Conservation (phyloP, 2,329 filamentous ascomycete genomes). For the Fusarium dlaminii region DNA sequence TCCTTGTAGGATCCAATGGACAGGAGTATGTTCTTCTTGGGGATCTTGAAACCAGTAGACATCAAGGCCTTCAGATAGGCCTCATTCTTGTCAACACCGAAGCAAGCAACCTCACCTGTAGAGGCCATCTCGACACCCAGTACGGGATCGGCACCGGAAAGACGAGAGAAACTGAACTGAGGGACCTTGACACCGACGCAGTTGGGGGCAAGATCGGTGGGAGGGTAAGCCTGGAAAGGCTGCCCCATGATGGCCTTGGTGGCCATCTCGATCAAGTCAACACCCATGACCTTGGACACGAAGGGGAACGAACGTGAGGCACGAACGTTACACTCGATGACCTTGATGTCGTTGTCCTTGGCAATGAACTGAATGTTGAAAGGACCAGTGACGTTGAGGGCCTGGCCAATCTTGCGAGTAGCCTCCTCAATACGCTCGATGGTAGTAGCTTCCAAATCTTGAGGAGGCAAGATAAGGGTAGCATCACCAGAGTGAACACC, state of each 20-base stretch:
- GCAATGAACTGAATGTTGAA: constrained; percentile 99
- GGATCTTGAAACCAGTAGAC: constrained; percentile 95
- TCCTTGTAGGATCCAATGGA: constrained; percentile 98
- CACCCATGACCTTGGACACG: constrained; percentile 97
- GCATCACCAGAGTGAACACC: constrained; percentile 99
- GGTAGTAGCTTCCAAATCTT: constrained; percentile 90
- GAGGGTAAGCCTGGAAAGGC: constrained; percentile 84
- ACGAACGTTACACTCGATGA: constrained; percentile 98
- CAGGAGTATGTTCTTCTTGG: constrained; percentile 92
- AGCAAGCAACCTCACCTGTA: constrained; percentile 96
- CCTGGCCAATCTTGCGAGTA: constrained; percentile 92
- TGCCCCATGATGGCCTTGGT: constrained; percentile 94
- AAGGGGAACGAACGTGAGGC: constrained; percentile 98
- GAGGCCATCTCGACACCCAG: constrained; percentile 99
- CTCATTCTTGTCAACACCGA: constrained; percentile 95
- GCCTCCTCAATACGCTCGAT: constrained; percentile 93
- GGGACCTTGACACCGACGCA: constrained; percentile 98
- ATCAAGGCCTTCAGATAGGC: constrained; percentile 96
- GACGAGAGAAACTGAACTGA: constrained; percentile 97
- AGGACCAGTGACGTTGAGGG: constrained; percentile 93
- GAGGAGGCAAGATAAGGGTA: constrained; percentile 91
- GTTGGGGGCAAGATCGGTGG: constrained; percentile 76
- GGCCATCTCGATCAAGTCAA: constrained; percentile 97
- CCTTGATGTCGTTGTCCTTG: constrained; percentile 99
- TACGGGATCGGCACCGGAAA: constrained; percentile 95